Evolutionary conservation across 1,284 basidiomycete species (phyloP).

Genomic region (Boletus sp.): DNA sequence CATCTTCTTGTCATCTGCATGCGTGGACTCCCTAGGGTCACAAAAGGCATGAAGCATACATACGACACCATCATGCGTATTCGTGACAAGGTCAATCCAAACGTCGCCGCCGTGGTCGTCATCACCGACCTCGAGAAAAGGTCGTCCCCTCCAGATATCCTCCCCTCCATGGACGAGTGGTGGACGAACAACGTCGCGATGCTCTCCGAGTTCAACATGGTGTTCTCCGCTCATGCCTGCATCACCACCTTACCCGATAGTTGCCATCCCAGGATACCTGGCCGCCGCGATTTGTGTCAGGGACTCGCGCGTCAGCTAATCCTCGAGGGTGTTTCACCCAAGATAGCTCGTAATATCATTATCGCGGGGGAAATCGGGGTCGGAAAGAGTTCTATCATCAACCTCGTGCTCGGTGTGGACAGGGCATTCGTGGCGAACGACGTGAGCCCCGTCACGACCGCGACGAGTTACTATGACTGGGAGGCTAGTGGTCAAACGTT

Average conservation of each 20-base stretch:
- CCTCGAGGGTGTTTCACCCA: conserved; percentile 28
- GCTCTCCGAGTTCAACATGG: conserved; percentile 27
- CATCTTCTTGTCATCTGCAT: conserved; percentile 39
- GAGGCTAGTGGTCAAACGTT: conserved; percentile 17
- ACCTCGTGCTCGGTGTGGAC: conserved; percentile 30
- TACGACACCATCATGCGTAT: conserved; percentile 35
- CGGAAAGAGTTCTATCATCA: conserved; percentile 38
- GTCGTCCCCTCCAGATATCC: conserved; percentile 25
- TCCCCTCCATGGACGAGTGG: conserved; percentile 39
- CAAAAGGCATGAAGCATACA: conserved; percentile 33
- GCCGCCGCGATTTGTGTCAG: conserved; percentile 28
- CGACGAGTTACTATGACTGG: conserved; percentile 22
- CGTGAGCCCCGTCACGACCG: conserved; percentile 28
- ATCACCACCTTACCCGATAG: conserved; percentile 36
- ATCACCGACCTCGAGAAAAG: conserved; percentile 42
- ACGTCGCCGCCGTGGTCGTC: conserved; percentile 33
- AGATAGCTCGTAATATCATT: conserved; percentile 31
- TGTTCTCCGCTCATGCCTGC: conserved; percentile 37
- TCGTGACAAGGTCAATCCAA: conserved; percentile 23
- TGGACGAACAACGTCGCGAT: conserved; percentile 33
- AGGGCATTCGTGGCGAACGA: conserved; percentile 27
- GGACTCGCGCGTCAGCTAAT: conserved; percentile 28
- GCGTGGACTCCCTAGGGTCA: conserved; percentile 36
- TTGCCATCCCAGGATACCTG: conserved; percentile 32
- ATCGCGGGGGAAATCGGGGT: conserved; percentile 34